A percentile compares a stretch with the other conserved stretches of the same genome.
These are phyloP conservation scores for Ottelia alismoides DNA, from an alignment of 106 monocot genomes.

Conservation along the genomic window DNA sequence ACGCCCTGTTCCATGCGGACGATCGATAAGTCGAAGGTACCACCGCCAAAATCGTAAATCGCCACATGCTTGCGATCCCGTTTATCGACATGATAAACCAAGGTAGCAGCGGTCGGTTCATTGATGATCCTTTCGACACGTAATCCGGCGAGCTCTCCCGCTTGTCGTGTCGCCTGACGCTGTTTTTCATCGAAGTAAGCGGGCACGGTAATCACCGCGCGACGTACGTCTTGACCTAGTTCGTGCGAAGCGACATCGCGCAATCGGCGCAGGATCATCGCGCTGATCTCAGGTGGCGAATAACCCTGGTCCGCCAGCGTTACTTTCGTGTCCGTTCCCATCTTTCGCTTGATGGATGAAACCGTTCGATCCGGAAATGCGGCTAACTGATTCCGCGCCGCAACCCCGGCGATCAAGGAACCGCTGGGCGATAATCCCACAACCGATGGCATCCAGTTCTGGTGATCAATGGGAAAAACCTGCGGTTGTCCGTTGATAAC, in stretches of 20 bases:
- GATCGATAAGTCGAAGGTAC: constrained; percentile 6
- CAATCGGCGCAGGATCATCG: not conserved
- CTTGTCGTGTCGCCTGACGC: not conserved
- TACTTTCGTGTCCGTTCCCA: too few species aligned
- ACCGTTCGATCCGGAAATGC: too few species aligned
- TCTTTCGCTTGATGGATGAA: too few species aligned
- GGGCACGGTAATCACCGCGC: not conserved
- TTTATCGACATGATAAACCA: constrained; percentile 5
- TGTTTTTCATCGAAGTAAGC: not conserved
- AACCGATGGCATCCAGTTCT: too few species aligned
- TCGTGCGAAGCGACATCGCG: constrained; percentile 7
- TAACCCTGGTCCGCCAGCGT: too few species aligned
- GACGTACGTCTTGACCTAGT: not conserved
- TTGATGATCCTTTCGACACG: not conserved
- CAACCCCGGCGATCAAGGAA: too few species aligned
- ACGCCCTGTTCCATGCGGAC: constrained; percentile 2
- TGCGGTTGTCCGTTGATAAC: too few species aligned
- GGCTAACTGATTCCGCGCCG: too few species aligned
- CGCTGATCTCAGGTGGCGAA: not conserved
- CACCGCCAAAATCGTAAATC: constrained; percentile 5
- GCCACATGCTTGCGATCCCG: not conserved
- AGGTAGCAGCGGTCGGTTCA: constrained; percentile 8
- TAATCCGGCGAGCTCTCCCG: not conserved
- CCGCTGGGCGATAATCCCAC: too few species aligned
- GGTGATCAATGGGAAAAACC: too few species aligned